Evolutionary conservation across 495 filamentous ascomycete genomes (phyloP).

Genomic region (Xeromyces bisporus): DNA sequence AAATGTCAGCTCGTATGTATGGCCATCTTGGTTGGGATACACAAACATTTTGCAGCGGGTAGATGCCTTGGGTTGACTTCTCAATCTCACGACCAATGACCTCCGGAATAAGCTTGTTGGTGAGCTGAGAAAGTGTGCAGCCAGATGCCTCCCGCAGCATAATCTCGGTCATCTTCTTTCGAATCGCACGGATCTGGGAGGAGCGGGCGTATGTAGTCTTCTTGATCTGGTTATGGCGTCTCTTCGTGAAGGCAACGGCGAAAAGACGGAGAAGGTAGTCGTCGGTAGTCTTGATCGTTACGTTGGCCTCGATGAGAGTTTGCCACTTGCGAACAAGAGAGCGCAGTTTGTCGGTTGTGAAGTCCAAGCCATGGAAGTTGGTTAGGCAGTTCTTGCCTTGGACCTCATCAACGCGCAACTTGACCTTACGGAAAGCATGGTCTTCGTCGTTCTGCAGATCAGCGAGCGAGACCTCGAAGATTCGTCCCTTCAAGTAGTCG

Average conservation of each 20-base stretch:
- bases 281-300: slow-evolving; percentile 98
- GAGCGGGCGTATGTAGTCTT: slow-evolving; percentile 96
- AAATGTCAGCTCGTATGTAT: slow-evolving; percentile 5
- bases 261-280: slow-evolving; percentile 98
- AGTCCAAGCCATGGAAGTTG: slow-evolving; percentile 99
- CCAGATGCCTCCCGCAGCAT: slow-evolving; percentile 86
- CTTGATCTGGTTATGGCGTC: slow-evolving; percentile 97
- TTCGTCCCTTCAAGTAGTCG: slow-evolving; percentile 93
- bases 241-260: slow-evolving; percentile 97
- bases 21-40: not conserved
- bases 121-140: slow-evolving; percentile 88
- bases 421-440: slow-evolving; percentile 97
- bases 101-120: slow-evolving; percentile 94
- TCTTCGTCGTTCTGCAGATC: slow-evolving; percentile 99
- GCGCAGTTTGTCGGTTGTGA: slow-evolving; percentile 98
- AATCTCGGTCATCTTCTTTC: slow-evolving; percentile 99
- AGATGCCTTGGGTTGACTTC: slow-evolving; percentile 98
- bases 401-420: slow-evolving; percentile 94
- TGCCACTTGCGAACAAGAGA: slow-evolving; percentile 99
- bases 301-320: slow-evolving; percentile 95
- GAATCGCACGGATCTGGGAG: slow-evolving; percentile 90
- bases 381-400: slow-evolving; percentile 99
- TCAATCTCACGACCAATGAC: slow-evolving; percentile 99
- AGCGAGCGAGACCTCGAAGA: slow-evolving; percentile 96
- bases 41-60: slow-evolving; percentile 94